Evolutionary conservation across 179 eudicot species (phyloP).

Genomic region (Dionaea muscipula): DNA sequence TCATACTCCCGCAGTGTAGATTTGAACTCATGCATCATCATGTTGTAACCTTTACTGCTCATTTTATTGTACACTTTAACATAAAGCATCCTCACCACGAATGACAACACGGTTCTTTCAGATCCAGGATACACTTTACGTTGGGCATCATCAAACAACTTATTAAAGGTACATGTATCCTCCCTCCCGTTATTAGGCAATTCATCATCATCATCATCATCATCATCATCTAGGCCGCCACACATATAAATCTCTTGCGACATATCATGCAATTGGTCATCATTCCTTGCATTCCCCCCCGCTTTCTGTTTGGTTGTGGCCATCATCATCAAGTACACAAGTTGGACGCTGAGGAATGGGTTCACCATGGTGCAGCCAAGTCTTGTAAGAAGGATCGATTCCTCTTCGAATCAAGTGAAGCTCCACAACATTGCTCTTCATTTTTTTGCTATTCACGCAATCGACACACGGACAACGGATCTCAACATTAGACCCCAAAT

Average conservation of each 20-base stretch:
- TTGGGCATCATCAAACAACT: background rate
- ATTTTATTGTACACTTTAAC: conserved; percentile 9
- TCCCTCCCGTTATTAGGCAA: background rate
- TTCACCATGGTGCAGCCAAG: background rate
- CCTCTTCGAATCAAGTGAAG: background rate
- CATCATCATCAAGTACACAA: too few relatives aligned
- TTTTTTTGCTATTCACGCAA: background rate
- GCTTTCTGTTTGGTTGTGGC: too few relatives aligned
- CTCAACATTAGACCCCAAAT: background rate
- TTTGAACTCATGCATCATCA: too few relatives aligned
- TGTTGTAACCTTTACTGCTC: conserved; percentile 11
- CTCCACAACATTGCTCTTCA: background rate
- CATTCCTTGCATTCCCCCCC: background rate
- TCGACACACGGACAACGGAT: background rate
- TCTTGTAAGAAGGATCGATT: background rate
- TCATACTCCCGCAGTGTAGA: too few relatives aligned
- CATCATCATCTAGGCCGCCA: background rate
- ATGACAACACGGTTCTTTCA: background rate
- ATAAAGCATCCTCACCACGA: conserved; percentile 13
- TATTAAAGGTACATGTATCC: background rate
- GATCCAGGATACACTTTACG: conserved; percentile 5
- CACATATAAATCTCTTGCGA: background rate
- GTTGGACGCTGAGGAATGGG: too few relatives aligned
- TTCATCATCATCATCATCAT: background rate
- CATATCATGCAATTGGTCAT: background rate